A percentile compares a stretch with the other conserved stretches of the same genome.
phyloP scores from a whole-genome alignment of 129 eudicot species.

The Oenanthe sinensis region DNA sequence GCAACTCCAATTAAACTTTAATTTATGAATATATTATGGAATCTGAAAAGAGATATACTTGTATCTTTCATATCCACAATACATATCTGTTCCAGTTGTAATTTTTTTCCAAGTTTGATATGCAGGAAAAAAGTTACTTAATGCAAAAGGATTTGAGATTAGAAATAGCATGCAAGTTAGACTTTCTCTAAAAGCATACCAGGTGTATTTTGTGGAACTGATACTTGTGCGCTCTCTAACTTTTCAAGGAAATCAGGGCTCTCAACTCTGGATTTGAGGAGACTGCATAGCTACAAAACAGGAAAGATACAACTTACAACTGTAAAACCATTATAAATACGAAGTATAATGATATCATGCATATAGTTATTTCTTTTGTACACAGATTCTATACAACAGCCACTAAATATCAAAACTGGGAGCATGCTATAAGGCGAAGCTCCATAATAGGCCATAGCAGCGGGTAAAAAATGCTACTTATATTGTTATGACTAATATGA shows the following conservation, averaged over 20 bases:
- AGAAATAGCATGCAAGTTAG: background rate
- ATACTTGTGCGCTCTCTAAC: conserved; percentile 69
- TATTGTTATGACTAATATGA: background rate
- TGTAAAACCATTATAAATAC: background rate
- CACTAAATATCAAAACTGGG: background rate
- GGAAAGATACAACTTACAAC: background rate
- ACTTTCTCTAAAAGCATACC: conserved; percentile 31
- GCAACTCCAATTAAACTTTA: conserved; percentile 11
- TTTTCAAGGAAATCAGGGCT: conserved; percentile 83
- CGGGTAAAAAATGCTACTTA: background rate
- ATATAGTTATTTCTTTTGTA: background rate
- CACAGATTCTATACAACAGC: background rate
- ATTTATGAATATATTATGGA: background rate
- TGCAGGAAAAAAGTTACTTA: background rate
- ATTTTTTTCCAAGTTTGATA: background rate
- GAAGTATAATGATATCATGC: background rate
- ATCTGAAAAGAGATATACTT: background rate
- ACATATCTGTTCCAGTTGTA: background rate
- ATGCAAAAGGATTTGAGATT: background rate
- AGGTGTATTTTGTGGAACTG: conserved; percentile 41
- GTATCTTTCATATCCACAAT: background rate
- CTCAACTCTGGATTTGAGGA: conserved; percentile 76
- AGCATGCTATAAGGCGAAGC: background rate
- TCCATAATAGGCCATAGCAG: background rate
- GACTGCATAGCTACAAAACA: conserved; percentile 56